Percentiles rank a stretch among this genome's conserved stretches.
These are phyloP conservation scores for Bipolaris sorokiniana DNA, from an alignment of 2,329 filamentous ascomycete genomes.

Conservation along the genomic window DNA sequence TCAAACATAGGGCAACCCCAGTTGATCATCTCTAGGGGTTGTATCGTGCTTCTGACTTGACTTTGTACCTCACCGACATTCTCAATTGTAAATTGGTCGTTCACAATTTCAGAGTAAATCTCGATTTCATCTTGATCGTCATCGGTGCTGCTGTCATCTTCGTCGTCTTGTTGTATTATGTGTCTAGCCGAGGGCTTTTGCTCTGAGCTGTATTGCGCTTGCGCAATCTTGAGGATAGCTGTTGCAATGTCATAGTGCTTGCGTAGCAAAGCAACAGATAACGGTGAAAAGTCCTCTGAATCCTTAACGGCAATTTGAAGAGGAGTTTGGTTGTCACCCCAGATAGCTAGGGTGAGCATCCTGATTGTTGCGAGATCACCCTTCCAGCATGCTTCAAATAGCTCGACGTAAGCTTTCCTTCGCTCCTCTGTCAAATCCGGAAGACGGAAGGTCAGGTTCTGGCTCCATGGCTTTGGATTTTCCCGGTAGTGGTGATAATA, in stretches of 20 bases:
- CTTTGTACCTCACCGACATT: slow-evolving; percentile 73
- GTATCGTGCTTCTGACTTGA: slow-evolving; percentile 68
- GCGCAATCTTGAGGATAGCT: slow-evolving; percentile 71
- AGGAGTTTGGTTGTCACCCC: slow-evolving; percentile 60
- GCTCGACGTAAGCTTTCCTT: slow-evolving; percentile 64
- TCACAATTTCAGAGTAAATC: slow-evolving; percentile 61
- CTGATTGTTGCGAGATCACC: slow-evolving; percentile 73
- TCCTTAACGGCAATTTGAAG: slow-evolving; percentile 69
- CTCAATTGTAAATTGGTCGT: slow-evolving; percentile 75
- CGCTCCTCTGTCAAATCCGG: slow-evolving; percentile 60
- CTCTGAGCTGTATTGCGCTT: slow-evolving; percentile 68
- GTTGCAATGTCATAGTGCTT: slow-evolving; percentile 69
- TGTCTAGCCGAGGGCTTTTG: slow-evolving; percentile 54
- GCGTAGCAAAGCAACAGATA: slow-evolving; percentile 70
- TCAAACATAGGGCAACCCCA: slow-evolving; percentile 26
- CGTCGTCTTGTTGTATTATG: slow-evolving; percentile 53
- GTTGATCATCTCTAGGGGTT: slow-evolving; percentile 61
- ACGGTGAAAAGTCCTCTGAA: slow-evolving; percentile 60
- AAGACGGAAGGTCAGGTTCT: slow-evolving; percentile 52
- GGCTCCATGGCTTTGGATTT: slow-evolving; percentile 21
- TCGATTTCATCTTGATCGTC: slow-evolving; percentile 40
- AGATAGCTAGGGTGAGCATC: slow-evolving; percentile 64
- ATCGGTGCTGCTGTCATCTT: slow-evolving; percentile 41
- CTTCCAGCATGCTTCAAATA: slow-evolving; percentile 77
- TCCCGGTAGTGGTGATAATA: slow-evolving; percentile 7